These are phyloP conservation scores for Trichophyton schoenleinii DNA, from an alignment of 2,329 filamentous ascomycete species.

Conservation along the genomic window DNA sequence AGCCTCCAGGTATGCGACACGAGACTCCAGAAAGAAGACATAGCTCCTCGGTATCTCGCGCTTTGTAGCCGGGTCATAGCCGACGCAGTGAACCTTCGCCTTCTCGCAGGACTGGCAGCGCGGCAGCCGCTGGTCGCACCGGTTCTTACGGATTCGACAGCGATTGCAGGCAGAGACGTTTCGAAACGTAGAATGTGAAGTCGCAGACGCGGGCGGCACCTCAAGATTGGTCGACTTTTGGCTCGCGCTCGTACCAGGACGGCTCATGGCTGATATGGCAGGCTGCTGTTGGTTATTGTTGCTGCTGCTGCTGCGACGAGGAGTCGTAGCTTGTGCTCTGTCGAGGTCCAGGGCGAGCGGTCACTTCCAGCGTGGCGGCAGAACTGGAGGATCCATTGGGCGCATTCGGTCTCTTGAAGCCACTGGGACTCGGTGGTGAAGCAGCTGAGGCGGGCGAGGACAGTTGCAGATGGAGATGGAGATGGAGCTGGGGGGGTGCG, in stretches of 20 bases:
- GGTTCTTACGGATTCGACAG: constrained; percentile 82
- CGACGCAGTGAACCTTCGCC: constrained; percentile 79
- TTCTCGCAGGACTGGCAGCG: constrained; percentile 88
- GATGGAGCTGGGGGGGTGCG: not conserved
- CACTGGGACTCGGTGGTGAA: not conserved
- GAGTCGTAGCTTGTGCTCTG: not conserved
- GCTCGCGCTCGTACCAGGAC: not conserved
- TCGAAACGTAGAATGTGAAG: constrained; percentile 46
- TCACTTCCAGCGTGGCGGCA: not conserved
- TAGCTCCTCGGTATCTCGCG: constrained; percentile 86
- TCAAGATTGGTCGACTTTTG: constrained; percentile 11
- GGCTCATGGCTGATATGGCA: not conserved
- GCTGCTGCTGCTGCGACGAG: not conserved
- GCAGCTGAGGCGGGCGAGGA: not conserved
- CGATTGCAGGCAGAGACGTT: constrained; percentile 92
- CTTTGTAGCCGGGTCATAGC: constrained; percentile 94
- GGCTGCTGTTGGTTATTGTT: not conserved
- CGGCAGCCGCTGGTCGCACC: constrained; percentile 85
- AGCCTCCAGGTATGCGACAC: constrained; percentile 70
- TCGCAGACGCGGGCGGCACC: constrained; percentile 15
- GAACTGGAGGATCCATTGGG: not conserved
- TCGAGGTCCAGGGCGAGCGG: not conserved
- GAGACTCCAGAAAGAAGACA: constrained; percentile 85
- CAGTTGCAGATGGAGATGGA: too few species aligned
- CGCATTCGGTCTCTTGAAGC: not conserved